Conservation (phyloP, 805 yeast species). For the Priceomyces melissophilus region DNA sequence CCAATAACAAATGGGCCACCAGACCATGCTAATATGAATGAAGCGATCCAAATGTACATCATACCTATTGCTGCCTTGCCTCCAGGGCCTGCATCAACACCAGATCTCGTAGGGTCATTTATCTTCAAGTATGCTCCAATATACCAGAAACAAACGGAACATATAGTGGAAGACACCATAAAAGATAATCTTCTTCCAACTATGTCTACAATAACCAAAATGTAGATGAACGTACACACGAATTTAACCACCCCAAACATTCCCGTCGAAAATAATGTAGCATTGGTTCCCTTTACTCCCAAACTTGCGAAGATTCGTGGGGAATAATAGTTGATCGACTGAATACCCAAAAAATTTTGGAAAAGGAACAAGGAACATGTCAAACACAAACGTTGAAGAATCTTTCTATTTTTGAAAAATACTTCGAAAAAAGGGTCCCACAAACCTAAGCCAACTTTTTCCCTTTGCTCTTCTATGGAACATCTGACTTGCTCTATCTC, state of each 20-base stretch:
- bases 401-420: conserved; percentile 21
- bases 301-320: conserved; percentile 32
- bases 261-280: conserved; percentile 37
- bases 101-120: conserved; percentile 31
- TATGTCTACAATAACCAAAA: conserved; percentile 33
- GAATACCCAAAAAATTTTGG: conserved; percentile 40
- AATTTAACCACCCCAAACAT: conserved; percentile 39
- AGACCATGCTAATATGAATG: conserved; percentile 39
- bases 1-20: conserved; percentile 42
- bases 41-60: conserved; percentile 42
- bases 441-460: conserved; percentile 28
- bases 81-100: conserved; percentile 32
- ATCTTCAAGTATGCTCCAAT: conserved; percentile 35
- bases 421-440: conserved; percentile 34
- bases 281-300: conserved; percentile 36
- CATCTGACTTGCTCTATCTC: conserved; percentile 36
- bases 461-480: conserved; percentile 26
- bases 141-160: conserved; percentile 38
- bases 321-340: conserved; percentile 37
- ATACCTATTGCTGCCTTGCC: conserved; percentile 38
- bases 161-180: conserved; percentile 31
- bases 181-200: conserved; percentile 35
- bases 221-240: conserved; percentile 31
- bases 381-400: conserved; percentile 26
- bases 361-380: conserved; percentile 32